These are phyloP conservation scores for Salix caprea DNA, from an alignment of 345 rosid species.

Conservation along the genomic window DNA sequence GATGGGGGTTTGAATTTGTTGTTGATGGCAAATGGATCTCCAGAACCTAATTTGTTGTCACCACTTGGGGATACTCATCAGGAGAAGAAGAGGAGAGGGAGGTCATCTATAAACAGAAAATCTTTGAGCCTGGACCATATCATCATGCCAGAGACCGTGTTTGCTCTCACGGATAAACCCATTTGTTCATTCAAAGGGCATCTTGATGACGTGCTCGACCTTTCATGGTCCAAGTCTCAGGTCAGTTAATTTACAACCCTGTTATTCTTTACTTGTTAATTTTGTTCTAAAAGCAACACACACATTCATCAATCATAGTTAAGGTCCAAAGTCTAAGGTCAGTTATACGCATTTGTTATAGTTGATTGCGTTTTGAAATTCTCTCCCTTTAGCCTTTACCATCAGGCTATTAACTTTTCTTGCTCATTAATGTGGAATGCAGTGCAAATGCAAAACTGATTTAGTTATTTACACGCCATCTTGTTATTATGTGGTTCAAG, in stretches of 20 bases:
- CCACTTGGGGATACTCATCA: constrained; percentile 43
- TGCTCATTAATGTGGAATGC: not conserved
- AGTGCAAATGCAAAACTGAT: not conserved
- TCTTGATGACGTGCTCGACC: constrained; percentile 80
- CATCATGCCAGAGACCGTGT: constrained; percentile 71
- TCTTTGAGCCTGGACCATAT: constrained; percentile 69
- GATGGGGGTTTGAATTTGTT: constrained; percentile 55
- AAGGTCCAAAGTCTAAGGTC: not conserved
- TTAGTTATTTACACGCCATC: not conserved
- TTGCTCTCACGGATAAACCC: constrained; percentile 82
- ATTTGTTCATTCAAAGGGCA: constrained; percentile 86
- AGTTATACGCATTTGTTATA: too few relatives aligned
- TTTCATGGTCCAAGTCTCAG: constrained; percentile 98
- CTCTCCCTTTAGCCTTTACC: not conserved
- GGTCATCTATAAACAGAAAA: constrained; percentile 69
- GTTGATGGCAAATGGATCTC: constrained; percentile 66
- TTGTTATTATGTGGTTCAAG: not conserved
- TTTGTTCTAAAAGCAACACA: not conserved
- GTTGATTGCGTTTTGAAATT: not conserved
- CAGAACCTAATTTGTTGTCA: constrained; percentile 60
- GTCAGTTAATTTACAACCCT: constrained; percentile 34
- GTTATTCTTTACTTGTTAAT: not conserved
- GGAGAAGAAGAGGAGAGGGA: constrained; percentile 74
- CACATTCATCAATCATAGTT: not conserved
- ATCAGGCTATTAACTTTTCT: not conserved